phyloP scores from a whole-genome alignment of 2,329 filamentous ascomycete species.

The Samsoniella hepiali region DNA sequence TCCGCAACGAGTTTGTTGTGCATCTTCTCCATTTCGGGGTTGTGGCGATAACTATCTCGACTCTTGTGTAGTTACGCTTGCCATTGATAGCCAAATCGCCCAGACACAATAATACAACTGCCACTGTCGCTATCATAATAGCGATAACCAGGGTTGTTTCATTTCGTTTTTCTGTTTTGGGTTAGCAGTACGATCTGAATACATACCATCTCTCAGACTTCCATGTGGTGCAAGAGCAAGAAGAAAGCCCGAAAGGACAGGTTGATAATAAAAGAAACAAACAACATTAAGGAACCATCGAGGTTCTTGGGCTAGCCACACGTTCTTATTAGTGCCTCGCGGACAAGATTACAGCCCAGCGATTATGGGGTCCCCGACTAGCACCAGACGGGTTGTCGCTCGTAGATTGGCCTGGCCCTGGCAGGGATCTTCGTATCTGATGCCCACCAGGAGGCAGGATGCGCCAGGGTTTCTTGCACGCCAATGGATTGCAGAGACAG shows the following conservation, averaged over 20 bases:
- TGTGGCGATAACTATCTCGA: no score
- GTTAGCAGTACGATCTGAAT: no score
- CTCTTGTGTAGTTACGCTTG: no score
- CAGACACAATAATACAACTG: no score
- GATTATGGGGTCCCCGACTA: neutral
- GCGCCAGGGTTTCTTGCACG: neutral
- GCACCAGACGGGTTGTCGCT: neutral
- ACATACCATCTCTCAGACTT: neutral
- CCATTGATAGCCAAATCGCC: no score
- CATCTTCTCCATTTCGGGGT: no score
- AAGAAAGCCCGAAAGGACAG: neutral
- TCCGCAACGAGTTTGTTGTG: no score
- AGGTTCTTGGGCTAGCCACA: conserved; percentile 1
- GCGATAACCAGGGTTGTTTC: no score
- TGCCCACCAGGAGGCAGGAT: conserved; percentile 1
- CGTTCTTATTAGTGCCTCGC: neutral
- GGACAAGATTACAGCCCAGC: neutral
- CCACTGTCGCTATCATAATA: no score
- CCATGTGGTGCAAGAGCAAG: neutral
- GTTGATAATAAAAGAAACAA: neutral
- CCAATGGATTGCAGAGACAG: neutral
- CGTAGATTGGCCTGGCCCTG: conserved; percentile 5
- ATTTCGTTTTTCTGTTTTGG: no score
- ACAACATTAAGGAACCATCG: neutral
- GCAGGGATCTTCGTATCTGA: conserved; percentile 10